These are phyloP conservation scores for Cercospora zeina DNA, from an alignment of 2,329 filamentous ascomycete species.

Conservation along the genomic window DNA sequence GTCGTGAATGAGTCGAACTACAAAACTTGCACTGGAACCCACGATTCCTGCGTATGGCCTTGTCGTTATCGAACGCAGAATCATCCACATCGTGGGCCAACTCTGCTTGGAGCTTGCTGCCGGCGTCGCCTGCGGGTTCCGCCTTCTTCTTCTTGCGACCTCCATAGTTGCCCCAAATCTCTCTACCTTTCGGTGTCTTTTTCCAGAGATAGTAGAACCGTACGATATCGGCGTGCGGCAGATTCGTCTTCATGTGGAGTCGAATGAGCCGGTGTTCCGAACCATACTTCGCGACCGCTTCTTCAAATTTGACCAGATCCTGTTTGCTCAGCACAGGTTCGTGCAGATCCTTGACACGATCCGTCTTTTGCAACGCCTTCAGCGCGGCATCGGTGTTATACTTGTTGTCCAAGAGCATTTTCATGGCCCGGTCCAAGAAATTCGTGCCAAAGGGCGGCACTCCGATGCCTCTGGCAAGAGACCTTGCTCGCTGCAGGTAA, in stretches of 20 bases:
- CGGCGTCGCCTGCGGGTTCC: slow-evolving; percentile 53
- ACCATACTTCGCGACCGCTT: slow-evolving; percentile 84
- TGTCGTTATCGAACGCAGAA: slow-evolving; percentile 89
- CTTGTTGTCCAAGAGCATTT: slow-evolving; percentile 68
- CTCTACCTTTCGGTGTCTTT: slow-evolving; percentile 79
- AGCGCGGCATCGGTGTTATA: slow-evolving; percentile 73
- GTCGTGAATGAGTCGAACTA: slow-evolving; percentile 71
- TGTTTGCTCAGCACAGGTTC: slow-evolving; percentile 77
- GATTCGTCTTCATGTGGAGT: slow-evolving; percentile 74
- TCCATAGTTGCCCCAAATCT: slow-evolving; percentile 87
- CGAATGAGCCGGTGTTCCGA: slow-evolving; percentile 84
- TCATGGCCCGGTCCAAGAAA: slow-evolving; percentile 77
- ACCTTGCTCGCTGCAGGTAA: slow-evolving; percentile 71
- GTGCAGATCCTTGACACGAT: slow-evolving; percentile 71
- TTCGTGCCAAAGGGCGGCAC: slow-evolving; percentile 78
- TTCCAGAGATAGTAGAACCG: slow-evolving; percentile 99
- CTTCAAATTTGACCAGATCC: slow-evolving; percentile 88
- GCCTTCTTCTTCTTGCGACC: slow-evolving; percentile 81
- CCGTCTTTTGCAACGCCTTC: slow-evolving; percentile 65
- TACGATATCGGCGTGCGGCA: slow-evolving; percentile 76
- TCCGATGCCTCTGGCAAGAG: slow-evolving; percentile 65
- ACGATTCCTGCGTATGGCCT: slow-evolving; percentile 75
- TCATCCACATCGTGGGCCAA: slow-evolving; percentile 91
- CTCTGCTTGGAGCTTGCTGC: slow-evolving; percentile 81
- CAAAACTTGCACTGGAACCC: slow-evolving; percentile 95